Evolutionary conservation across 2,329 filamentous ascomycete genomes (phyloP), one percentile per base, ranked within the genome.

Genomic region (Elsinoe fawcettii): DNA sequence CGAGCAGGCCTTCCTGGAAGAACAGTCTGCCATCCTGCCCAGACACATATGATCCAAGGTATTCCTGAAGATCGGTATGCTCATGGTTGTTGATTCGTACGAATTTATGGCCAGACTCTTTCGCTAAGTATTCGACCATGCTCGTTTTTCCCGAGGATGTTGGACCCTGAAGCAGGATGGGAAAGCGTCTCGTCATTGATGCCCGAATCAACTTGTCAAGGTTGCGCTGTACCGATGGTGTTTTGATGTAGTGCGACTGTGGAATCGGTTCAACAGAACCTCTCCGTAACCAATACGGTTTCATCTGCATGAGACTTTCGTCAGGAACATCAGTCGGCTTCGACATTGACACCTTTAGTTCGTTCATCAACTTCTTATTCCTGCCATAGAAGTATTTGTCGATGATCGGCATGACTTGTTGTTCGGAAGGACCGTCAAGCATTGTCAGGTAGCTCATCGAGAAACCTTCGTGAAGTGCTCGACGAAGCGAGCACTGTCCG

Each of bases 31-130:
- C 95, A 67, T 95, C 87, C 0, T 84, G 74, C 22, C 86, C 88
- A 1, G 93, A 96, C 1, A 96, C 78, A 64, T 99, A 99, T 0
- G 90, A 95, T 16, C 93, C 93, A 5, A 99, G 76, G 66, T 99
- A 99, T 69, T 99, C 95, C 71, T 99, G 93, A 36, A 99, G 76
- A 70, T 99, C 93, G 0, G 93, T 99, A 67, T 99, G 93, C 68
- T 99, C 95, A 71, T 99, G 93, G 64, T 99, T 99, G 74, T 99
- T 99, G 77, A 99, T 99, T 60, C 93, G 84, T 43, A 99, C 90
- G 67, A 97, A 99, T 67, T 88, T 93, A 69, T 99, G 96, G 2
- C 95, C 93, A 27, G 90, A 97, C 57, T 88, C 87, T 66, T 95
- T 93, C n/a, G 95, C 92, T 36, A 99, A 80, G 69, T 96, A 96